Percentiles rank a stretch among this genome's conserved stretches.
These are phyloP conservation scores for Pseudogymnoascus sp. DNA, from an alignment of 2,329 filamentous ascomycete genomes.

Conservation along the genomic window DNA sequence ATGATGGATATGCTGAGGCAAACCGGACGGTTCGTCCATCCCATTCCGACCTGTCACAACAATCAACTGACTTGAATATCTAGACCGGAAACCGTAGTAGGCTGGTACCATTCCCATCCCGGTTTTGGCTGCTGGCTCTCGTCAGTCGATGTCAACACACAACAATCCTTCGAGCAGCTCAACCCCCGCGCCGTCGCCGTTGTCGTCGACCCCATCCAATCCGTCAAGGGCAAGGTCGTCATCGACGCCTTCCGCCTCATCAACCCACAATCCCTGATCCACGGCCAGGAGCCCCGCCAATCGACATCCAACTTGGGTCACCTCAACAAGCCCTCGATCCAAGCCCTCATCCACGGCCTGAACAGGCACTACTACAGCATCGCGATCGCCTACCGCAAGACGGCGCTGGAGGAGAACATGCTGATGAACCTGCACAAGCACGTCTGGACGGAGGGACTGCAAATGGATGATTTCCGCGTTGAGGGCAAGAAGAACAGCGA, in stretches of 20 bases:
- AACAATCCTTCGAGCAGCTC: conserved; percentile 99
- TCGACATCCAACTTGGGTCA: conserved; percentile 97
- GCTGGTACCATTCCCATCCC: conserved; percentile 99
- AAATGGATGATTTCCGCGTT: conserved; percentile 90
- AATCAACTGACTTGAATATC: conserved; percentile 11
- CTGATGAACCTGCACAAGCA: conserved; percentile 99
- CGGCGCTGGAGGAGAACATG: conserved; percentile 97
- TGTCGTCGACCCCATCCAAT: conserved; percentile 97
- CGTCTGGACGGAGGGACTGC: conserved; percentile 93
- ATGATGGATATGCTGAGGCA: conserved; percentile 99
- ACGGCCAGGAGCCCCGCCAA: conserved; percentile 94
- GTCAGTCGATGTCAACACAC: conserved; percentile 98
- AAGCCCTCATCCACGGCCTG: conserved; percentile 93
- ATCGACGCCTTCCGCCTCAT: conserved; percentile 98
- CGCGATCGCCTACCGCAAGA: conserved; percentile 96
- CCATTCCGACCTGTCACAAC: conserved; percentile 4
- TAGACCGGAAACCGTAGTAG: conserved; percentile 92
- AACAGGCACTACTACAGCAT: conserved; percentile 99
- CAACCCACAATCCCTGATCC: conserved; percentile 94
- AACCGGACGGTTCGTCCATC: conserved; percentile 68
- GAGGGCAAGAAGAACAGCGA: conserved; percentile 84
- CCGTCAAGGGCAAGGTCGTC: conserved; percentile 98
- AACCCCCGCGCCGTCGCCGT: conserved; percentile 95
- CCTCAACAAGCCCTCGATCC: conserved; percentile 98
- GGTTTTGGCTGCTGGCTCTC: conserved; percentile 99